phyloP scores from a whole-genome alignment of 257 asterid species.

The Gardenia jasminoides region DNA sequence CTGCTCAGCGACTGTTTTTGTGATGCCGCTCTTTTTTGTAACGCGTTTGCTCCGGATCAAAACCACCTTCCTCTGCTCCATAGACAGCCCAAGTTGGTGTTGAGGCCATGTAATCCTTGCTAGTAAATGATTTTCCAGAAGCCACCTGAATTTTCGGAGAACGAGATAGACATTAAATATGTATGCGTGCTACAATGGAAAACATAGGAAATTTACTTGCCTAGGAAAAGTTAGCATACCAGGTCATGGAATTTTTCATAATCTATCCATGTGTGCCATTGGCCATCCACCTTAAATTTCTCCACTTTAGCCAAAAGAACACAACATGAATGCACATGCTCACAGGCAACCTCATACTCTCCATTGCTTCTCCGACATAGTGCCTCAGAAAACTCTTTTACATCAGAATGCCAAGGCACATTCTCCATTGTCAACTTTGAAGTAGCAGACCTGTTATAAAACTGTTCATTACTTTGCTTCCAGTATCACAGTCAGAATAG shows the following conservation, averaged over 20 bases:
- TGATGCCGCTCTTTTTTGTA: slow-evolving; percentile 78
- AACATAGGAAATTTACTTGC: not conserved
- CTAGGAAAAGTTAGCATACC: slow-evolving; percentile 42
- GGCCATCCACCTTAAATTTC: slow-evolving; percentile 71
- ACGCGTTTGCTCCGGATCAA: slow-evolving; percentile 83
- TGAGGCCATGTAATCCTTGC: slow-evolving; percentile 84
- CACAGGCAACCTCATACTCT: slow-evolving; percentile 90
- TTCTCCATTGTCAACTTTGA: slow-evolving; percentile 97
- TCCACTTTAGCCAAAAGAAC: slow-evolving; percentile 89
- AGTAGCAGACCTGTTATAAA: slow-evolving; percentile 73
- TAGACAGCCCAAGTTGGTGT: slow-evolving; percentile 97
- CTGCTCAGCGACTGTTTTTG: slow-evolving; percentile 45
- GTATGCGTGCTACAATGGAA: not conserved
- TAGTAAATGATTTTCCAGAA: slow-evolving; percentile 61
- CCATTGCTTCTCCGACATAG: slow-evolving; percentile 78
- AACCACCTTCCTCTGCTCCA: slow-evolving; percentile 98
- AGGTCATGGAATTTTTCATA: slow-evolving; percentile 93
- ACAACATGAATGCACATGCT: slow-evolving; percentile 93
- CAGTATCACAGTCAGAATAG: not conserved
- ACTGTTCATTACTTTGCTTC: not conserved
- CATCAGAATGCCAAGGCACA: slow-evolving; percentile 98
- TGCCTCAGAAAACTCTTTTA: slow-evolving; percentile 83
- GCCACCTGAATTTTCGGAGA: slow-evolving; percentile 55
- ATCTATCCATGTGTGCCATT: slow-evolving; percentile 97
- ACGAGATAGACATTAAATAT: not conserved